phyloP scores from a whole-genome alignment of 352 stramenopile genomes.

The Vaucheria bursata region DNA sequence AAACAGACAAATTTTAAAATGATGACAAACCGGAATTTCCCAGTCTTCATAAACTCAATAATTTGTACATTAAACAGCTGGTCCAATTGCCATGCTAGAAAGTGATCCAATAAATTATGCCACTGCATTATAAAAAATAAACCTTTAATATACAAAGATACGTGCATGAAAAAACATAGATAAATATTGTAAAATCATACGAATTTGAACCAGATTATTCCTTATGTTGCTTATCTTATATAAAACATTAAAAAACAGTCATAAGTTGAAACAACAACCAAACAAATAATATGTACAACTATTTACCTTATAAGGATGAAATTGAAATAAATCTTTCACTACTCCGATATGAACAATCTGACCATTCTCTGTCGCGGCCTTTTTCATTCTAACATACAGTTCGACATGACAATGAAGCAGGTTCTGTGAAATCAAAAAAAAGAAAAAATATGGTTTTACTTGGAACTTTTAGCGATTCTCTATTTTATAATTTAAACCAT shows the following conservation, averaged over 20 bases:
- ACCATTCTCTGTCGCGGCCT: neutral
- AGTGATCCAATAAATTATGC: conserved; percentile 40
- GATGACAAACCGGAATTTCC: conserved; percentile 15
- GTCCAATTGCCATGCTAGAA: conserved; percentile 22
- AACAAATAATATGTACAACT: no score
- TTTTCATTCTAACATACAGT: conserved; percentile 14
- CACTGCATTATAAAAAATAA: neutral
- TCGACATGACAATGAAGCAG: conserved; percentile 27
- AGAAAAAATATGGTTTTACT: no score
- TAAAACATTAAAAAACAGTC: no score
- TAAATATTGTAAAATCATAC: no score
- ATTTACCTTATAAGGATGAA: conserved; percentile 21
- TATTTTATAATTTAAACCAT: no score
- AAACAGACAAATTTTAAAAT: no score
- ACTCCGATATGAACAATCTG: conserved; percentile 25
- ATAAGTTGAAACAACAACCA: no score
- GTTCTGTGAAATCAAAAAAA: conserved; percentile 17
- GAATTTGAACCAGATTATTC: no score
- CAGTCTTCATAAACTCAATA: conserved; percentile 33
- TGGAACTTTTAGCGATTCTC: no score
- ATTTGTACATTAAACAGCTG: conserved; percentile 35
- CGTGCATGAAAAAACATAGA: no score
- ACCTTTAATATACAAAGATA: no score
- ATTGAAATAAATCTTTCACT: conserved; percentile 44
- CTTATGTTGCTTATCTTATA: no score